Conservation (phyloP, 805 yeast genomes). For the Metschnikowia colocasiae region DNA sequence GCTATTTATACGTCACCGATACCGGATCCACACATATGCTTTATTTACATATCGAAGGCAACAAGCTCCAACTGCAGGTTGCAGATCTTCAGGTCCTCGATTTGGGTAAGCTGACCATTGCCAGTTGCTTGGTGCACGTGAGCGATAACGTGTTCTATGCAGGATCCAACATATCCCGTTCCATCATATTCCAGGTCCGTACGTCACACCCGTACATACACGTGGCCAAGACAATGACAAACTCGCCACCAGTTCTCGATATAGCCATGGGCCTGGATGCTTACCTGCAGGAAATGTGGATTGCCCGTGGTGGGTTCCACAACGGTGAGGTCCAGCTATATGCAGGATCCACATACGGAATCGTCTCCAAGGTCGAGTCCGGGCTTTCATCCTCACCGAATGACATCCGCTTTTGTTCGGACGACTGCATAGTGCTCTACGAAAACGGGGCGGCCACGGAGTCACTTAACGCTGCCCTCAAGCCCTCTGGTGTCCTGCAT, state of each 20-base stretch:
- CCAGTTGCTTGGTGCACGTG: slow-evolving; percentile 27
- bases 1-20: slow-evolving; percentile 27
- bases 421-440: background rate
- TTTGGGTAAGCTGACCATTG: slow-evolving; percentile 31
- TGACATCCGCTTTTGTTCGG: background rate
- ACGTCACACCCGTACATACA: slow-evolving; percentile 26
- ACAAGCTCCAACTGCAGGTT: slow-evolving; percentile 4
- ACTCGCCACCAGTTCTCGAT: slow-evolving; percentile 34
- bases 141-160: slow-evolving; percentile 27
- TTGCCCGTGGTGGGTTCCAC: slow-evolving; percentile 35
- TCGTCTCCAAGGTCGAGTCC: background rate
- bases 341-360: background rate
- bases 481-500: background rate
- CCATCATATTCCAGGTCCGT: slow-evolving; percentile 27
- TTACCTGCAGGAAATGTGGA: slow-evolving; percentile 13
- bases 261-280: slow-evolving; percentile 13
- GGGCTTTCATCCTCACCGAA: background rate
- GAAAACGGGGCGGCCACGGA: background rate
- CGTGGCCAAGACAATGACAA: slow-evolving; percentile 19
- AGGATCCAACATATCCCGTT: slow-evolving; percentile 28
- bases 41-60: slow-evolving; percentile 12
- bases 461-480: background rate
- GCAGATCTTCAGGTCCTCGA: slow-evolving; percentile 20
- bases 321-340: slow-evolving; percentile 27
- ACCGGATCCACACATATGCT: slow-evolving; percentile 29